Base-by-base conservation (phyloP, 495 filamentous ascomycete species). In the Penicillium maclennaniae region DNA sequence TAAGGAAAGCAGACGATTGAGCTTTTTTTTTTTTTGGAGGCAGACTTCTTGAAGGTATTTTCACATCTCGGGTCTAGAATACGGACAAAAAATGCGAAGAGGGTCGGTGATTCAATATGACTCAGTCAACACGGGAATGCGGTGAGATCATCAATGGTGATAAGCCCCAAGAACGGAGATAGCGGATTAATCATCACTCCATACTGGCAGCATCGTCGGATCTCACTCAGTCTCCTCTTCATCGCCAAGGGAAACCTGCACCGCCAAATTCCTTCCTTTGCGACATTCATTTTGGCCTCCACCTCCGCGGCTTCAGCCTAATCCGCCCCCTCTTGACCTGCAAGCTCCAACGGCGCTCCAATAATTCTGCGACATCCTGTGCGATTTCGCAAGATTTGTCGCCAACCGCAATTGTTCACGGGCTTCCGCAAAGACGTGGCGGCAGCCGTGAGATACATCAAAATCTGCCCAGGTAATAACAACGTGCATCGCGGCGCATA, bases 101-200 rank as follows among this genome's bases (percentile, higher is more conserved):
- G 23, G 5, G 23, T 5, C 31, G 31, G 31, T 34, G 31, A 14
- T 4, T 1, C 4, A 14, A 12, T 14, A 34, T 34, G 31, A 34
- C 9, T 34, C 31, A 34, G 31, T 19, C 6, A 7, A 40, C 15
- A 17, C n/a, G 38, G 16, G 16, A 40, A n/a, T 14, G 44, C 43
- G 34, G 48, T 52, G 54, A 52, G 54, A 51, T 57, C 54, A 57
- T 57, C 54, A 51, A 51, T 56, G 53, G 54, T 47, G 54, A 57
- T 57, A 57, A 57, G 48, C 27, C 6, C 54, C 48, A 39, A 44
- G 51, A 52, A 52, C 54, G 54, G 54, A 57, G 54, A 57, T 57
- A 57, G 49, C 26, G 43, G 54, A 57, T 57, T 48, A 57, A 52
- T 57, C 49, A 57, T 57, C 54, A 40, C n/a, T 37, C 26, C 43